Evolutionary conservation across 345 rosid genomes (phyloP), one percentile per base, ranked within the genome.

Genomic region (Lepidium aucheri): DNA sequence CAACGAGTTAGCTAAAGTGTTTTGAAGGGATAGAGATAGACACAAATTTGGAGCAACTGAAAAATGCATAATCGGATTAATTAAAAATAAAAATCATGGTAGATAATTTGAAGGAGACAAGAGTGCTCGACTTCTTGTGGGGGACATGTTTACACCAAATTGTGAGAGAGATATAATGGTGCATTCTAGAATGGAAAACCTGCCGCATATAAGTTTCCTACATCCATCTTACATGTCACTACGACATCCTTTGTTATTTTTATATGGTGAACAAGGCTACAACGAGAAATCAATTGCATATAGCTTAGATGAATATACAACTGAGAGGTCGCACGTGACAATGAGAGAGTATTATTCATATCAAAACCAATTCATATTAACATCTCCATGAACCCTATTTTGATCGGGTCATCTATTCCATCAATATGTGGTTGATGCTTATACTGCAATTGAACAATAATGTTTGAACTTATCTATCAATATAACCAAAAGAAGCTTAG

Each of bases 261-360:
- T 33, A 8, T 20, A 62, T 18, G 55, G 67, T 46, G 55, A 44
- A 33, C 33, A 46, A 18, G 55, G 54, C 1, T 62, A 62, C 14
- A 34, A 5, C 1, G 55, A 45, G 2, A 62, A 13, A 13, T 16
- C 12, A 15, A 44, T 62, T 13, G 20, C 54, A 17, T 46, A 62
- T 6, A 34, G 9, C 1, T 44, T 13, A 3, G 8, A 33, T 30
- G 41, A 12, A 6, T 2, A 26, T 26, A 26, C 12, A 12, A 9
- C 8, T 2, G n/a, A 18, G 7, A 46, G 43, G n/a, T n/a, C 24
- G 20, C 24, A 14, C 1, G 35, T 63, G 5, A 63, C 35, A 6
- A 50, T 34, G 46, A 14, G 58, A 49, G 68, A 50, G 8, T 63
- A 49, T 24, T 50, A 50, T 46, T 47, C 58, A 11, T 63, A 62